Conservation (phyloP, 306 rosid species). For the Spatholobus suberectus region DNA sequence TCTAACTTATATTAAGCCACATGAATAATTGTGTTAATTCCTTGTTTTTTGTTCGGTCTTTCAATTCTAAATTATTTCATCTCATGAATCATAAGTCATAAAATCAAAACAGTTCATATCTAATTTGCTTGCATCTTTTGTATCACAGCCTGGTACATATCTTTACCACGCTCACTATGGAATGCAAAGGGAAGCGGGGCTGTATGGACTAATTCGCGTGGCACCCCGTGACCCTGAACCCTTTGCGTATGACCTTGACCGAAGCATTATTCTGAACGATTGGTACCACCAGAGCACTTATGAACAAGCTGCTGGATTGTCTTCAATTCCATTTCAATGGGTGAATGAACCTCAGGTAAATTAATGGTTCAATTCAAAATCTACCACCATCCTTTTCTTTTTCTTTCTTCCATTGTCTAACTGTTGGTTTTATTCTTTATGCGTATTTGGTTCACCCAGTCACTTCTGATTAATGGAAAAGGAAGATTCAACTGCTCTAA, state of each 20-base stretch:
- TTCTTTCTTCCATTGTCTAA: neutral
- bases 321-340: slow-evolving; percentile 60
- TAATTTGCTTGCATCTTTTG: slow-evolving; percentile 12
- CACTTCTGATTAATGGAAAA: slow-evolving; percentile 85
- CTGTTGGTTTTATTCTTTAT: neutral
- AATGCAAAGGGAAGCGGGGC: slow-evolving; percentile 90
- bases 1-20: neutral
- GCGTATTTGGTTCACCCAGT: slow-evolving; percentile 48
- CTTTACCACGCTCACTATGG: slow-evolving; percentile 93
- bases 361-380: neutral
- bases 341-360: slow-evolving; percentile 84
- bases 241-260: slow-evolving; percentile 70
- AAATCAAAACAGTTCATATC: neutral
- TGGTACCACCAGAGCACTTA: slow-evolving; percentile 78
- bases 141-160: slow-evolving; percentile 77
- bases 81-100: neutral
- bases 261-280: slow-evolving; percentile 80
- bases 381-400: neutral
- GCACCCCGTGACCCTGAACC: slow-evolving; percentile 74
- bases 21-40: neutral
- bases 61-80: neutral
- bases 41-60: neutral
- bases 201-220: slow-evolving; percentile 77
- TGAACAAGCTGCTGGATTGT: slow-evolving; percentile 73
- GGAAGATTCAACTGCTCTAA: slow-evolving; percentile 81